Base-by-base conservation (phyloP, 805 yeast species). In the Saccharomycopsis fermentans region DNA sequence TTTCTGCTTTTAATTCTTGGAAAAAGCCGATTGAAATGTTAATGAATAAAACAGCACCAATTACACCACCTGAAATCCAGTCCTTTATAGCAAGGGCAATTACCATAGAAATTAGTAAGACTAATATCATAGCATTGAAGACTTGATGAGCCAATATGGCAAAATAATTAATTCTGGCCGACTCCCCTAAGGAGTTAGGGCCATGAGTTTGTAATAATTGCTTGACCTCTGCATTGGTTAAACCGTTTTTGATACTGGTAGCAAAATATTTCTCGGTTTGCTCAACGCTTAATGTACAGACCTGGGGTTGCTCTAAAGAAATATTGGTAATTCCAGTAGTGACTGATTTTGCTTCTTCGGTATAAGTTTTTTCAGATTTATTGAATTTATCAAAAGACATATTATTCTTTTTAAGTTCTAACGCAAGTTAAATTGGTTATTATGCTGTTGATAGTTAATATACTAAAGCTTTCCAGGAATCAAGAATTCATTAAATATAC, bases 11-110 rank as follows among this genome's bases (percentile, higher is more conserved):
- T 66, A 74, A 77, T 67, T 86, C 92, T 69, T 86, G 94, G 63
- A 78, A 70, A 58, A 83, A 78, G 3, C 94, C 94, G 59, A 86
- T 84, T 32, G 71, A 70, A 39, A 86, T 81, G 66, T 86, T 86
- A 58, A 86, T 74, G 35, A 69, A 68, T 34, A 87, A 81, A 26
- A 87, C 91, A 53, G 80, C 84, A 1, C 81, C 82, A 67, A 86
- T 84, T 36, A 87, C 92, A 57, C 92, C 94, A 54, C 90, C 94
- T 8, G 89, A 82, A 63, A 86, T 87, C 86, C 88, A 86, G 68
- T 87, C 92, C 59, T 76, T 75, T 63, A 87, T 84, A 21, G 86
- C 90, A 54, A 86, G 76, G 4, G 91, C 83, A 55, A 86, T 84
- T 21, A 81, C 69, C 86, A 83, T 80, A 17, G 89, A 81, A 39